Base-by-base conservation (phyloP, 139 green algal species). In the Chlamydomonas sp. region DNA sequence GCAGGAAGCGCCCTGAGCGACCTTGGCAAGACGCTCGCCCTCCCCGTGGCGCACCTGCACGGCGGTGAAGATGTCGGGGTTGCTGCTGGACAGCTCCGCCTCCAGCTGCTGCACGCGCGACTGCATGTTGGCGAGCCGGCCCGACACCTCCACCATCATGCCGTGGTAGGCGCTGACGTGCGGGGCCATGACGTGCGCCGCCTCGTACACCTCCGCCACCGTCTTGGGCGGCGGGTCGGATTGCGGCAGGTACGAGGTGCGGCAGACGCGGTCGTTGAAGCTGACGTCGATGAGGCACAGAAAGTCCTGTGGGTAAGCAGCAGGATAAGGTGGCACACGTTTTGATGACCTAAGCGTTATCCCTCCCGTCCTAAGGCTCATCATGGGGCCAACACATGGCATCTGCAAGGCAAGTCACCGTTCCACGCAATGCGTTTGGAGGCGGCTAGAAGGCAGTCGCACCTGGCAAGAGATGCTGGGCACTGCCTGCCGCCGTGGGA, bases 401-500 rank as follows among this genome's bases (percentile, higher is more conserved):
- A 12, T 31, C 12, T 12, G 67, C 67, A 73, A 15, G 14, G 15
- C 67, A 73, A 12, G 31, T 15, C 12, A 15, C 14, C 15, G 15
- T 73, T 12, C 67, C 12, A 73, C 67, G 14, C 67, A 73, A 15
- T 73, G 80, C 18, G 8, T 20, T 86, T 15, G 80, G 66, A 61
- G 9, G 78, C 15, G 10, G 14, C 14, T 18, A 64, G n/a, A 61
- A 61, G 6, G 49, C 18, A 57, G 59, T 2, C 63, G 58, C 66
- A 92, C 91, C 89, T 95, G 93, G 74, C 93, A 95, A 1, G 92
- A 93, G 76, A 95, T 94, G 79, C 88, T 90, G 75, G 78, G 64
- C 9, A 72, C 81, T 18, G 85, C 67, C 5, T 60, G 76, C 59
- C 59, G 59, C 62, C 72, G 64, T 18, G 91, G 85, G 31, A 49